Percentiles rank a stretch among this genome's conserved stretches.
Evolutionary conservation across 257 asterid genomes (phyloP).

Genomic region (Petunia secreta): DNA sequence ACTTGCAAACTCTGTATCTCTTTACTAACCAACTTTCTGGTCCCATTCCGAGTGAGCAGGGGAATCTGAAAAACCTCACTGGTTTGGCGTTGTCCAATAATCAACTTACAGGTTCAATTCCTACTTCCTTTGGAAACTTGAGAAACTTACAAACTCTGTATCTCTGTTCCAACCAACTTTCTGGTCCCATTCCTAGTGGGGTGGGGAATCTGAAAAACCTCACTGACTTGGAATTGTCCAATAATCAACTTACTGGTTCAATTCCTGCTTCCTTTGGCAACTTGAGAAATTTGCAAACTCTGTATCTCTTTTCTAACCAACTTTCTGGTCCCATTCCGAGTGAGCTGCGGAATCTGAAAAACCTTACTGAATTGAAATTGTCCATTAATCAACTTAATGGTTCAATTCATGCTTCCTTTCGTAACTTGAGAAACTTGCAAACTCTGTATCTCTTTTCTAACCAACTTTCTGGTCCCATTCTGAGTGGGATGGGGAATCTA

Average conservation of each 20-base stretch:
- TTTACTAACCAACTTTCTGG: neutral
- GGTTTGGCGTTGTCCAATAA: neutral
- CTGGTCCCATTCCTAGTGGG: conserved; percentile 29
- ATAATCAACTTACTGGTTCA: conserved; percentile 27
- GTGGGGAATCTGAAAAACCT: conserved; percentile 28
- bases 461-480: conserved; percentile 29
- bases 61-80: neutral
- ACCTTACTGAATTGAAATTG: too few species aligned
- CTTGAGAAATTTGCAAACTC: neutral
- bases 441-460: neutral
- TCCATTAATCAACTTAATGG: conserved; percentile 3
- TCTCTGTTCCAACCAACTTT: neutral
- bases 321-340: conserved; percentile 25
- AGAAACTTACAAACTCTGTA: neutral
- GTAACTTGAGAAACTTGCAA: neutral
- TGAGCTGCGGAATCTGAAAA: neutral
- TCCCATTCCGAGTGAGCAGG: conserved; percentile 21
- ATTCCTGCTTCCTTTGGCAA: conserved; percentile 29
- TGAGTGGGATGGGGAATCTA: conserved; percentile 28
- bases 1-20: neutral
- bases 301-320: conserved; percentile 1
- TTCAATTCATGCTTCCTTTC: neutral
- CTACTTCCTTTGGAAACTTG: conserved; percentile 19
- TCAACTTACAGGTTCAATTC: conserved; percentile 26
- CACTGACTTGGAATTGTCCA: neutral